Evolutionary conservation across 495 filamentous ascomycete genomes (phyloP).

Genomic region (Hypomontagnella monticulosa): DNA sequence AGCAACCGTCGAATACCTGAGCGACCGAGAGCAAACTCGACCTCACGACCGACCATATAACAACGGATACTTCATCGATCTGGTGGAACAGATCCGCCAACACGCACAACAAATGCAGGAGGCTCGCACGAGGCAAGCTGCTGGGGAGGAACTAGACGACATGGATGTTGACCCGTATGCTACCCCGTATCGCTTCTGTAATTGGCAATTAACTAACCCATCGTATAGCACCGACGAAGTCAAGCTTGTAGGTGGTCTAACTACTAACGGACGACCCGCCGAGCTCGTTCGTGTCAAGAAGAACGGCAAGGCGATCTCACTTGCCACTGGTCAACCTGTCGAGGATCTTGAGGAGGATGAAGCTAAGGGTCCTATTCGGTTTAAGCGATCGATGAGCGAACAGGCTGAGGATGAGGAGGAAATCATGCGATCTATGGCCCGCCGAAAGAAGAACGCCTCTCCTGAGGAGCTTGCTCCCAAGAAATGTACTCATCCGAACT

Average conservation of each 20-base stretch:
- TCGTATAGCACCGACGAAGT: conserved; percentile 68
- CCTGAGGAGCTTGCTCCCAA: conserved; percentile 79
- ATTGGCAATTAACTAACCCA: conserved; percentile 51
- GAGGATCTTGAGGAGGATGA: conserved; percentile 59
- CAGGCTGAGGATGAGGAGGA: conserved; percentile 74
- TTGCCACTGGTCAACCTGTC: conserved; percentile 67
- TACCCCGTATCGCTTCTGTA: not conserved
- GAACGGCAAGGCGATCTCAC: conserved; percentile 78
- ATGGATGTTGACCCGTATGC: conserved; percentile 66
- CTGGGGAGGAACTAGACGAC: conserved; percentile 53
- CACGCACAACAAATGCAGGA: conserved; percentile 70
- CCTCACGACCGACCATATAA: conserved; percentile 87
- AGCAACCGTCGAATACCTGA: conserved; percentile 79
- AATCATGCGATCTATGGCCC: conserved; percentile 86
- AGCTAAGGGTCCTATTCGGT: conserved; percentile 50
- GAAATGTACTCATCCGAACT: conserved; percentile 70
- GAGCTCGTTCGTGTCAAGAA: conserved; percentile 80
- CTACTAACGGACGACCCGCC: conserved; percentile 77
- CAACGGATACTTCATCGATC: conserved; percentile 93
- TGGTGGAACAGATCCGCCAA: conserved; percentile 82
- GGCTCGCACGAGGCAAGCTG: conserved; percentile 57
- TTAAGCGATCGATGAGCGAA: conserved; percentile 71
- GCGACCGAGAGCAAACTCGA: conserved; percentile 81
- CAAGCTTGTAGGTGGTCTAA: conserved; percentile 77
- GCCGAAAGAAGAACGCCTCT: conserved; percentile 79